These are phyloP conservation scores for Sclerotinia minor DNA, from an alignment of 2,329 filamentous ascomycete genomes.

Conservation along the genomic window DNA sequence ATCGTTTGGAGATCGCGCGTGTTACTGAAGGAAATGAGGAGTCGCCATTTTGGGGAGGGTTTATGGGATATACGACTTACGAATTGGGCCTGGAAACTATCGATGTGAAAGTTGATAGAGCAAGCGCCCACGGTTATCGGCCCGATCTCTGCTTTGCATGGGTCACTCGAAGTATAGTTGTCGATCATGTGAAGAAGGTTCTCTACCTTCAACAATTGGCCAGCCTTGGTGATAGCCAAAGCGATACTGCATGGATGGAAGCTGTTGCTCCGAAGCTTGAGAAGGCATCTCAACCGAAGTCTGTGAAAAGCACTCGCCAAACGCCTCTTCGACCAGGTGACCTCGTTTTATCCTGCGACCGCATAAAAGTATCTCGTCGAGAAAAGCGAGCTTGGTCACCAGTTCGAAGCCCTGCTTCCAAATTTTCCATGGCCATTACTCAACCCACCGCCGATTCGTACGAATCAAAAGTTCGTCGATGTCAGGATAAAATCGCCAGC, in stretches of 20 bases:
- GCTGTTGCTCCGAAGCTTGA: slow-evolving; percentile 26
- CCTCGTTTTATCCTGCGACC: slow-evolving; percentile 15
- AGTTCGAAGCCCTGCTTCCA: slow-evolving; percentile 3
- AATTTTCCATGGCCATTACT: slow-evolving; percentile 31
- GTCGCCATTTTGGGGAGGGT: slow-evolving; percentile 68
- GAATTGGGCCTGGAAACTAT: slow-evolving; percentile 62
- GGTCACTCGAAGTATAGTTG: slow-evolving; percentile 62
- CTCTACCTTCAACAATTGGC: slow-evolving; percentile 60
- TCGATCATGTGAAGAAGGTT: slow-evolving; percentile 59
- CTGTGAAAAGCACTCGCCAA: slow-evolving; percentile 16
- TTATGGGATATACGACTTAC: slow-evolving; percentile 68
- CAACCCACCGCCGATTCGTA: slow-evolving; percentile 36
- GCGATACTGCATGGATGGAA: slow-evolving; percentile 29
- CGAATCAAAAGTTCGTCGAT: slow-evolving; percentile 41
- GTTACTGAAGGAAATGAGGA: slow-evolving; percentile 42
- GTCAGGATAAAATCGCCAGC: slow-evolving; percentile 43
- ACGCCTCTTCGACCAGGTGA: slow-evolving; percentile 15
- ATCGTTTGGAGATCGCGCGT: slow-evolving; percentile 45
- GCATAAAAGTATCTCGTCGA: slow-evolving; percentile 22
- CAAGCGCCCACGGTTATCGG: slow-evolving; percentile 35
- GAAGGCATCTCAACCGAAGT: slow-evolving; percentile 19
- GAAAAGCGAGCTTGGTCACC: slow-evolving; percentile 24
- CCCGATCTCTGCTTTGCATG: slow-evolving; percentile 65
- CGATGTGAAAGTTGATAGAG: slow-evolving; percentile 40
- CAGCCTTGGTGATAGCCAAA: slow-evolving; percentile 41